Percentiles rank a stretch among this genome's conserved stretches.
Conservation (phyloP, 495 filamentous ascomycete genomes). For the Talaromyces ruber region DNA sequence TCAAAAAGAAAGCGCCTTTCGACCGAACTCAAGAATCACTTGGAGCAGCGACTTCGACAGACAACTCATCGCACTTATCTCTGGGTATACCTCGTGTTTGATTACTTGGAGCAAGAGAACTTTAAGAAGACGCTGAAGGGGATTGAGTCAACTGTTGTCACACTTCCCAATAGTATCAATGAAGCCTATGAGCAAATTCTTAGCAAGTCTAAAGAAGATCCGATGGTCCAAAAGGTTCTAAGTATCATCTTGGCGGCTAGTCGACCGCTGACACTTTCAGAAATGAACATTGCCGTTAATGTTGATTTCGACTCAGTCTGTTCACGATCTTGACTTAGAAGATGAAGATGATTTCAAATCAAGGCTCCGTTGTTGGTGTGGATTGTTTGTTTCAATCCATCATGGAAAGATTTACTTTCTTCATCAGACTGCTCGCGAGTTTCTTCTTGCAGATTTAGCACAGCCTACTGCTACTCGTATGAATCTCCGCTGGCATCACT, state of each 20-base stretch:
- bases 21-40: conserved; percentile 9
- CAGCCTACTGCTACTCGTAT: not conserved
- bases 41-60: conserved; percentile 15
- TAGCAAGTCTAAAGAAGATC: conserved; percentile 12
- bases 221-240: conserved; percentile 18
- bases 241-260: conserved; percentile 29
- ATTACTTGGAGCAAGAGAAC: conserved; percentile 15
- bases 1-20: conserved; percentile 16
- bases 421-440: conserved; percentile 36
- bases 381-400: conserved; percentile 27
- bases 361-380: conserved; percentile 24
- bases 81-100: conserved; percentile 31
- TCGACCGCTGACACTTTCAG: conserved; percentile 26
- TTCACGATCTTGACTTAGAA: conserved; percentile 10
- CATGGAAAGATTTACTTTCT: conserved; percentile 29
- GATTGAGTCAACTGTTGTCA: conserved; percentile 11
- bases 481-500: not conserved
- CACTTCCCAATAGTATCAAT: conserved; percentile 25
- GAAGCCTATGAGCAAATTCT: conserved; percentile 37
- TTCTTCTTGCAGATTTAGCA: conserved; percentile 11
- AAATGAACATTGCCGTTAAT: conserved; percentile 28
- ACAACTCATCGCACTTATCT: conserved; percentile 35
- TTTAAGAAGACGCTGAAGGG: conserved; percentile 10
- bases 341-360: conserved; percentile 15
- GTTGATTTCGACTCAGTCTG: conserved; percentile 12